Evolutionary conservation across 2,329 filamentous ascomycete genomes (phyloP).

Genomic region (Aspergillus uvarum): DNA sequence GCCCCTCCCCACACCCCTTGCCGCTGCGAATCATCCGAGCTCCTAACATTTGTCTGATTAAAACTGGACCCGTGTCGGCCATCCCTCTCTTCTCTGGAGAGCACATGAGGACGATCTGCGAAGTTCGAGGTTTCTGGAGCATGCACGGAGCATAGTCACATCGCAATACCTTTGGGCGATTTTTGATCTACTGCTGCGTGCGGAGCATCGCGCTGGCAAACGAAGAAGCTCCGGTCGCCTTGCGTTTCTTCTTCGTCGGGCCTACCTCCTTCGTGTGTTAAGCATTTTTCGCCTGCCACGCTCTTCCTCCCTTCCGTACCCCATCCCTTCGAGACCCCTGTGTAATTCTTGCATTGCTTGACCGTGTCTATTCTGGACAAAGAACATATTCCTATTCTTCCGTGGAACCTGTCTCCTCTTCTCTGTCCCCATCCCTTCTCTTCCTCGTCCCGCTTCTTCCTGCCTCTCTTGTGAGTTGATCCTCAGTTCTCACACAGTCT

Average conservation of each 20-base stretch:
- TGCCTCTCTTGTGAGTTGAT: slow-evolving; percentile 24
- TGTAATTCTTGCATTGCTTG: slow-evolving; percentile 33
- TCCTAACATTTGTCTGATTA: slow-evolving; percentile 29
- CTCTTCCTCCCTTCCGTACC: slow-evolving; percentile 23
- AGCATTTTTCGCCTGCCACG: slow-evolving; percentile 27
- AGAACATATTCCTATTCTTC: slow-evolving; percentile 18
- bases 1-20: slow-evolving; percentile 32
- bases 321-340: slow-evolving; percentile 26
- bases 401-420: slow-evolving; percentile 13
- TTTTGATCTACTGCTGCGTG: slow-evolving; percentile 27
- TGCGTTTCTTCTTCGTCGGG: slow-evolving; percentile 22
- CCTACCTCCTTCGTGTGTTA: slow-evolving; percentile 15
- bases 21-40: slow-evolving; percentile 33
- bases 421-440: slow-evolving; percentile 16
- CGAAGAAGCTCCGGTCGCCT: slow-evolving; percentile 38
- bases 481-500: slow-evolving; percentile 8
- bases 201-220: slow-evolving; percentile 34
- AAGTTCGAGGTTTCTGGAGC: slow-evolving; percentile 41
- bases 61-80: slow-evolving; percentile 14
- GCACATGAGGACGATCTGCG: slow-evolving; percentile 40
- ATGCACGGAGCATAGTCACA: slow-evolving; percentile 45
- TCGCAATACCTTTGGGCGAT: slow-evolving; percentile 30
- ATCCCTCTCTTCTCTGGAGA: slow-evolving; percentile 29
- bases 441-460: slow-evolving; percentile 19
- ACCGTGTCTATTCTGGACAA: slow-evolving; percentile 23